phyloP scores from a whole-genome alignment of 768 basidiomycete species.

The Mycena epipterygia region DNA sequence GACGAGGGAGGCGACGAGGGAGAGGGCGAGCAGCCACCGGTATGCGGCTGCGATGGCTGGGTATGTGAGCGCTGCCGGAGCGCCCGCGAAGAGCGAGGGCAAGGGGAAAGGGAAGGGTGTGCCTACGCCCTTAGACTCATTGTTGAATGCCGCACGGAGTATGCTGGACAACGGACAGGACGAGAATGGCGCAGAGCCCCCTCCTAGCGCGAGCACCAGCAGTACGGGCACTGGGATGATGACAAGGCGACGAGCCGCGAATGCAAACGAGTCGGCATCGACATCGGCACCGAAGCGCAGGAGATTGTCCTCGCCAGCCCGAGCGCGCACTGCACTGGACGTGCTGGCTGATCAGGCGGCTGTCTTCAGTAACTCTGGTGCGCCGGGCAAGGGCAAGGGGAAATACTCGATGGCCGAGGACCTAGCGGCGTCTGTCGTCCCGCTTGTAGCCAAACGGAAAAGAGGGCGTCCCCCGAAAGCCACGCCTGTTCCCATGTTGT shows the following conservation, averaged over 20 bases:
- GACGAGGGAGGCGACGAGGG: background rate
- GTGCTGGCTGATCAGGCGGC: conserved; percentile 31
- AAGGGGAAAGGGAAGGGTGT: conserved; percentile 39
- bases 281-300: conserved; percentile 20
- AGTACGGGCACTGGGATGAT: conserved; percentile 24
- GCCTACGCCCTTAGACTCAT: conserved; percentile 66
- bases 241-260: conserved; percentile 21
- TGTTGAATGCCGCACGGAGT: conserved; percentile 71
- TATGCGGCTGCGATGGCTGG: conserved; percentile 26
- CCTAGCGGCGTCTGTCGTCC: background rate
- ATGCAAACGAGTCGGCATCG: background rate
- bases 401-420: conserved; percentile 2
- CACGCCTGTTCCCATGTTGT: background rate
- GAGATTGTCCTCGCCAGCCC: conserved; percentile 13
- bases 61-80: conserved; percentile 8
- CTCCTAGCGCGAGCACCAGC: conserved; percentile 17
- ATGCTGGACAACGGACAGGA: conserved; percentile 42
- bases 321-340: conserved; percentile 23
- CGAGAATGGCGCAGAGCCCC: conserved; percentile 38
- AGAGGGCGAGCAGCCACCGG: conserved; percentile 8
- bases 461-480: conserved; percentile 25
- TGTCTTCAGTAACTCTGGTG: conserved; percentile 8
- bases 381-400: conserved; percentile 6
- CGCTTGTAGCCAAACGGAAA: conserved; percentile 17
- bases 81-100: background rate